These are phyloP conservation scores for Parietichytrium sp. DNA, from an alignment of 108 stramenopile genomes.

Conservation along the genomic window DNA sequence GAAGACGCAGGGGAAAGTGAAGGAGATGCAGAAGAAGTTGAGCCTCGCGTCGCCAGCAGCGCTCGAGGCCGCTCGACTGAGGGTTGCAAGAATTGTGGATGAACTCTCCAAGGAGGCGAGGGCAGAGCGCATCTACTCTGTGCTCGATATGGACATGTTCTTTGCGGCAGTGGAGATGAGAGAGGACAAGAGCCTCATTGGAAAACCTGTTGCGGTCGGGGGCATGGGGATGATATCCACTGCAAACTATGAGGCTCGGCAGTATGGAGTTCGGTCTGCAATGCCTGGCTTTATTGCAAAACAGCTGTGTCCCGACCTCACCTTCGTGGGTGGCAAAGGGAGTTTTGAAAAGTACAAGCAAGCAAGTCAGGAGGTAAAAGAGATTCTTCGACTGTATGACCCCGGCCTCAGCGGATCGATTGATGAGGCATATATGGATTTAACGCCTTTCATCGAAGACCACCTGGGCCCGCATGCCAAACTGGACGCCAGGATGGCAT, in stretches of 20 bases:
- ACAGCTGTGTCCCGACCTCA: conserved; percentile 54
- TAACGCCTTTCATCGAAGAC: conserved; percentile 70
- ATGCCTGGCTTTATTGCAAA: conserved; percentile 95
- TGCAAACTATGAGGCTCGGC: conserved; percentile 83
- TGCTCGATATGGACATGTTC: conserved; percentile 92
- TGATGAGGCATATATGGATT: conserved; percentile 91
- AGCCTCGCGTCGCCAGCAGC: background rate
- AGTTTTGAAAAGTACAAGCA: conserved; percentile 74
- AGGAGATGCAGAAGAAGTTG: conserved; percentile 45
- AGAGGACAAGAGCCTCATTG: conserved; percentile 71
- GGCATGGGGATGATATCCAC: conserved; percentile 79
- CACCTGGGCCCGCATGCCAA: conserved; percentile 40
- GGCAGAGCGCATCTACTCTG: conserved; percentile 59
- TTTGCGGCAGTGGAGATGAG: conserved; percentile 83
- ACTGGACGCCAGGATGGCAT: background rate
- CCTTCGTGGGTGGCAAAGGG: conserved; percentile 67
- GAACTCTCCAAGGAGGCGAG: conserved; percentile 41
- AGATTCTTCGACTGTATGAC: conserved; percentile 81
- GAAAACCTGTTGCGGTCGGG: conserved; percentile 85
- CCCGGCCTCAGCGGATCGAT: conserved; percentile 72
- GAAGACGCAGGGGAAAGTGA: conserved; percentile 42
- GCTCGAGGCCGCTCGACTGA: background rate
- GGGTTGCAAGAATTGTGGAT: background rate
- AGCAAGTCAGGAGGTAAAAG: conserved; percentile 70
- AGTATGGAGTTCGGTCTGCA: conserved; percentile 89